Base-by-base conservation (phyloP, 345 rosid genomes). In the Citrus hindsii region DNA sequence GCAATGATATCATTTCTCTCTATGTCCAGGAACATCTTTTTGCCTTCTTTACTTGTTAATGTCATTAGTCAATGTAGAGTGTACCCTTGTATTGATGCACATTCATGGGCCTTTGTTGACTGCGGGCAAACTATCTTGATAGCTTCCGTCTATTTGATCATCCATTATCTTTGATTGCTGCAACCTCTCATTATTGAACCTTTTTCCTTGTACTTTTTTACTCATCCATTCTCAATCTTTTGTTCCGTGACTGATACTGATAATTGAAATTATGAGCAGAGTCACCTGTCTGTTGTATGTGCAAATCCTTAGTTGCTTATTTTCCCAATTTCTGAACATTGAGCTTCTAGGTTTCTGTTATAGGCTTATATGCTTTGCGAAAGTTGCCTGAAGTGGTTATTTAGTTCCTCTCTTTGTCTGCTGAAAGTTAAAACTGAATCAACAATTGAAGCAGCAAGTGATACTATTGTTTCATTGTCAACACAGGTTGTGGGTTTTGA, bases 401-500 rank as follows among this genome's bases (percentile, higher is more conserved):
- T 18, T 18, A 32, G 68, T 65, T 65, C 13, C 68, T 53, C 7
- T 18, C 58, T 51, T 18, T 18, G 58, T 0, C 22, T 18, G 21
- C n/a, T 1, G 58, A 53, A 53, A 53, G 22, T 53, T 53, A 16
- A 53, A 53, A 53, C 58, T 53, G 18, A 53, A 53, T 53, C 22
- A 18, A 53, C 58, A 53, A 12, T 53, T 53, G 58, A 18, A 53
- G 58, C 58, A 19, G 61, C 35, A n/a, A 37, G 30, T 59, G 32
- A 35, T 56, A 33, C 32, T 51, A 56, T 77, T 63, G 75, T 79
- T 62, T 76, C 53, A 32, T 73, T 73, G 48, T 67, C 63, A 53
- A 65, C 80, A 37, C 88, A 88, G 89, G 91, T 88, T 71, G 91
- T 88, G 74, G 91, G 88, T 68, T 86, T 88, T 77, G 91, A 88